Evolutionary conservation across 2,329 filamentous ascomycete species (phyloP).

Genomic region (Fusarium protoensiforme): DNA sequence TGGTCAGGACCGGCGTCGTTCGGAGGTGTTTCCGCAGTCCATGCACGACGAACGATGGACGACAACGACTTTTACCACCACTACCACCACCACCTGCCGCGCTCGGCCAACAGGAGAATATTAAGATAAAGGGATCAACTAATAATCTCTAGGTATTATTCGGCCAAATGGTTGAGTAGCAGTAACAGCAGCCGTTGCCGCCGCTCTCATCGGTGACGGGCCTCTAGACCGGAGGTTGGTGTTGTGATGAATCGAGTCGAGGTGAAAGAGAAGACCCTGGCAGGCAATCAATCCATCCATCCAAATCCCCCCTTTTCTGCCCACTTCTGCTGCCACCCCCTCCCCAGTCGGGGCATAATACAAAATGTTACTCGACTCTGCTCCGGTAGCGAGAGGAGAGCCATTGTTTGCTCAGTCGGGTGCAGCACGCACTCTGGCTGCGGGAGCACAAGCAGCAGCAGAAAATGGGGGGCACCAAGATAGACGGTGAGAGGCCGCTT

Average conservation of each 20-base stretch:
- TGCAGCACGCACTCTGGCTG: background rate
- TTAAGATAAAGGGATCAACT: constrained; percentile 14
- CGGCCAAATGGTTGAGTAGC: background rate
- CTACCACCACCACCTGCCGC: constrained; percentile 7
- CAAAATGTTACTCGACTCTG: constrained; percentile 1
- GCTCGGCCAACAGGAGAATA: constrained; percentile 20
- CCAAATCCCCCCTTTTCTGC: constrained; percentile 34
- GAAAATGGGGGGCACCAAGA: background rate
- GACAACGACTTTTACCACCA: background rate
- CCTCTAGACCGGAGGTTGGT: constrained; percentile 12
- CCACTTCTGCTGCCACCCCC: constrained; percentile 31
- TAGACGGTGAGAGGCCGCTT: background rate
- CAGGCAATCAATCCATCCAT: constrained; percentile 23
- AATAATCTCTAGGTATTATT: constrained; percentile 27
- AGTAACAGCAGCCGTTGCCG: background rate
- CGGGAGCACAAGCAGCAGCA: constrained; percentile 33
- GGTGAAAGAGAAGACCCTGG: constrained; percentile 26
- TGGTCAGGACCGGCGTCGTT: constrained; percentile 24
- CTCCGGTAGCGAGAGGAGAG: background rate
- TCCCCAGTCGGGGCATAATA: background rate
- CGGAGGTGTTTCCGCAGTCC: constrained; percentile 25
- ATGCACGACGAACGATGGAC: background rate
- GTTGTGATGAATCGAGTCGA: constrained; percentile 27
- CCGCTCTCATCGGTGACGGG: constrained; percentile 4
- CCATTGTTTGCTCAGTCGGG: background rate